Evolutionary conservation across 176 grass and related monocot species (phyloP).

Genomic region (maize (Zea mays)): DNA sequence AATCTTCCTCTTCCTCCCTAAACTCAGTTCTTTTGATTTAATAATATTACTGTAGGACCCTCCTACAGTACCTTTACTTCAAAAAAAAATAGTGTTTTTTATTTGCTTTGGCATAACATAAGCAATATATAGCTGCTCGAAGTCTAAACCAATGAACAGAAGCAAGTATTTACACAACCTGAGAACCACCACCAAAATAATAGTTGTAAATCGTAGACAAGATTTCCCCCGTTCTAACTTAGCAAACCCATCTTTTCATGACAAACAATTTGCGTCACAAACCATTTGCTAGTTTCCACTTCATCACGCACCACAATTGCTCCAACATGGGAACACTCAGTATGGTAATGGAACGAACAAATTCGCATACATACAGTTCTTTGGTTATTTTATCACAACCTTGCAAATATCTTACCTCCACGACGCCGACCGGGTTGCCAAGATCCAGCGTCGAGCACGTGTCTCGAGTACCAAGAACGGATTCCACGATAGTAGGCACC

Average conservation of each 20-base stretch:
- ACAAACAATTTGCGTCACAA: neutral
- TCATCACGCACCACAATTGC: neutral
- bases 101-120: neutral
- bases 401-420: constrained; percentile 52
- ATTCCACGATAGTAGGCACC: constrained; percentile 24
- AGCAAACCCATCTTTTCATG: neutral
- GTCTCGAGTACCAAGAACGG: constrained; percentile 32
- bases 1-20: too few relatives aligned
- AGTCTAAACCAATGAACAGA: constrained; percentile 8
- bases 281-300: neutral
- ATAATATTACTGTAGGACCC: too few relatives aligned
- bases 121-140: neutral
- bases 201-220: neutral
- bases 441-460: constrained; percentile 50
- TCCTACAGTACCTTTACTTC: too few relatives aligned
- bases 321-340: neutral
- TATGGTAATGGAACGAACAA: neutral
- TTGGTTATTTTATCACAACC: neutral
- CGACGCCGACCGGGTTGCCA: constrained; percentile 54
- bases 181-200: neutral
- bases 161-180: neutral
- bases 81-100: neutral
- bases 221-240: neutral
- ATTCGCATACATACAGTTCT: neutral
- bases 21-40: too few relatives aligned